Percentiles rank a stretch among this genome's conserved stretches.
These are phyloP conservation scores for Lupinus albus DNA, from an alignment of 306 rosid species.

Conservation along the genomic window DNA sequence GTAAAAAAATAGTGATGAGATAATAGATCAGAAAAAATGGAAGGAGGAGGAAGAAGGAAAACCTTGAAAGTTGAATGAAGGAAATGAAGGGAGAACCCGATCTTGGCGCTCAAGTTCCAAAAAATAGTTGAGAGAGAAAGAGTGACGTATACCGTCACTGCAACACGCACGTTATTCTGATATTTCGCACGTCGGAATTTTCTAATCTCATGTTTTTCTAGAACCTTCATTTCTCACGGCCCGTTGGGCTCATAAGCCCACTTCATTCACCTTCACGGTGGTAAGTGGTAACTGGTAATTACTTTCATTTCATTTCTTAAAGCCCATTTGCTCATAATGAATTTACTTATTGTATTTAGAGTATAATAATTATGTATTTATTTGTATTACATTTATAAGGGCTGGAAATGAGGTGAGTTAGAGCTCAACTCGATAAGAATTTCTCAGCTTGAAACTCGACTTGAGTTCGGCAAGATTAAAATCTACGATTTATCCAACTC, in stretches of 20 bases:
- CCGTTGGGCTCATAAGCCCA: constrained; percentile 17
- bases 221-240: background rate
- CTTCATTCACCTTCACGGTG: background rate
- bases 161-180: constrained; percentile 30
- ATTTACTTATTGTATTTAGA: no score
- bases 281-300: no score
- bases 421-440: no score
- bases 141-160: constrained; percentile 32
- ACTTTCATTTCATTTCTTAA: no score
- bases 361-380: no score
- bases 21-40: background rate
- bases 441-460: no score
- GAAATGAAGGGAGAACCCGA: constrained; percentile 37
- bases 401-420: no score
- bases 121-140: constrained; percentile 9
- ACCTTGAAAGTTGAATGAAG: constrained; percentile 40
- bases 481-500: no score
- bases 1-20: no score
- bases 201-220: background rate
- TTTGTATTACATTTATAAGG: no score
- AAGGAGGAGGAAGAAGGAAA: background rate
- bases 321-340: no score
- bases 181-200: background rate
- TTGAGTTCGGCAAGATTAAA: no score
- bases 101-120: constrained; percentile 45